These are phyloP conservation scores for Candida dendrica DNA, from an alignment of 805 yeast genomes.

Conservation along the genomic window DNA sequence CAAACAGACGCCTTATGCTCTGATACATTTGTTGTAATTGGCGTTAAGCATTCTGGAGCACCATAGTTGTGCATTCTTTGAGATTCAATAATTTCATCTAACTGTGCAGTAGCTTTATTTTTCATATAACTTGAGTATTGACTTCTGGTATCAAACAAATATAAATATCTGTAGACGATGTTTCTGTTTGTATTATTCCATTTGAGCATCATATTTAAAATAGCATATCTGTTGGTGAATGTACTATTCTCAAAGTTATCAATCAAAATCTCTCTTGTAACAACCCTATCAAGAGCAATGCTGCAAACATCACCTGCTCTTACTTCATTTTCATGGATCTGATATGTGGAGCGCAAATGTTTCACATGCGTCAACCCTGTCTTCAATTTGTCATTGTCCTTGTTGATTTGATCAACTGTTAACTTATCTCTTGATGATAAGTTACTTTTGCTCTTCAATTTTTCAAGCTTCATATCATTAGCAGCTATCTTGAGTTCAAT, in stretches of 20 bases:
- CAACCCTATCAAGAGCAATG: background rate
- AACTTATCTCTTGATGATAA: slow-evolving; percentile 18
- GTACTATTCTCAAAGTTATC: slow-evolving; percentile 11
- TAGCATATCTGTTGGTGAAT: slow-evolving; percentile 52
- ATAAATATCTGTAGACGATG: slow-evolving; percentile 51
- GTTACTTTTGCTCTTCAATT: slow-evolving; percentile 22
- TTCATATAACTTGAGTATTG: slow-evolving; percentile 37
- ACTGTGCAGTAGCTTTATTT: slow-evolving; percentile 40
- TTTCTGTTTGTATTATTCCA: slow-evolving; percentile 75
- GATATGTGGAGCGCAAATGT: background rate
- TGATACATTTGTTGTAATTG: background rate
- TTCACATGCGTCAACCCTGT: slow-evolving; percentile 14
- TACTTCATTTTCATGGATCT: background rate
- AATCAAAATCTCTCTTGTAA: slow-evolving; percentile 2
- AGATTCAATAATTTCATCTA: slow-evolving; percentile 42
- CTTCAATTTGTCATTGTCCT: slow-evolving; percentile 16
- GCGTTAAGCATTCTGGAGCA: slow-evolving; percentile 3
- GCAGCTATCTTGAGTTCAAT: slow-evolving; percentile 21
- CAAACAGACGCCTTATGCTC: background rate
- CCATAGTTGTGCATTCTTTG: slow-evolving; percentile 17
- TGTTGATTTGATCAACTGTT: slow-evolving; percentile 10
- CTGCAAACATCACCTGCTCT: background rate
- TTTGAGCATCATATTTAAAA: slow-evolving; percentile 66
- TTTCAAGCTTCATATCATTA: slow-evolving; percentile 12
- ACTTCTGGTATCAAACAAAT: slow-evolving; percentile 37